Percentiles rank a stretch among this genome's conserved stretches.
These are phyloP conservation scores for Plantago rigida DNA, from an alignment of 305 asterid genomes.

Conservation along the genomic window DNA sequence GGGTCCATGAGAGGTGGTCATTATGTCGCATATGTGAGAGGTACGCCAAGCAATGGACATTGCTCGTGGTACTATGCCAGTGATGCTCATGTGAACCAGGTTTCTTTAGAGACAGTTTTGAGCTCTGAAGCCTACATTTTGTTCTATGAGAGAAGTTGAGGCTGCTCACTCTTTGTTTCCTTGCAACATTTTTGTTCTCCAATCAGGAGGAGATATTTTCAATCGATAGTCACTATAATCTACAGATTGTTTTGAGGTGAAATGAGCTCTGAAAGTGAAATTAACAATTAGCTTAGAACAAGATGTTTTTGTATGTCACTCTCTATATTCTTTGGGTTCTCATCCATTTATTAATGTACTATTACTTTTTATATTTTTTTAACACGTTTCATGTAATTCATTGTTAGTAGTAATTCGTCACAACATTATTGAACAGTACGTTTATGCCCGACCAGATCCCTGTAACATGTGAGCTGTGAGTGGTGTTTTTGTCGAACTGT, in stretches of 20 bases:
- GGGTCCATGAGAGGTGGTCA: constrained; percentile 92
- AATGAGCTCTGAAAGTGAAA: constrained; percentile 21
- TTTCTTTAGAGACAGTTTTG: constrained; percentile 58
- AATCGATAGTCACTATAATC: constrained; percentile 12
- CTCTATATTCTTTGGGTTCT: neutral
- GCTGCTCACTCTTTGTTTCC: constrained; percentile 19
- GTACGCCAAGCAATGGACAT: constrained; percentile 21
- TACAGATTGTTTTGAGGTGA: constrained; percentile 31
- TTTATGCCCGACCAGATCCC: too few relatives aligned
- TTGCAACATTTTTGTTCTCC: constrained; percentile 26
- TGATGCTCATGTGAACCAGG: constrained; percentile 63
- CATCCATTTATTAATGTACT: too few relatives aligned
- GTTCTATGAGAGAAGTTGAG: constrained; percentile 49
- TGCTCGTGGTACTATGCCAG: constrained; percentile 61
- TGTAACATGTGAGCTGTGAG: too few relatives aligned
- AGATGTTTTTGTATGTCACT: too few relatives aligned
- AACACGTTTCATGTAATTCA: too few relatives aligned
- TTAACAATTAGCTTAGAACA: neutral
- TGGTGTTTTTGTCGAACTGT: too few relatives aligned
- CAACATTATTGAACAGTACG: too few relatives aligned
- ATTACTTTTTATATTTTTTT: too few relatives aligned
- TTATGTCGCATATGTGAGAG: constrained; percentile 68
- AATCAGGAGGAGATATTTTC: constrained; percentile 20
- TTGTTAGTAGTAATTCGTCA: too few relatives aligned
- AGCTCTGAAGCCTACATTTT: constrained; percentile 70